Evolutionary conservation across 179 eudicot species (phyloP), one percentile per base, ranked within the genome.

Genomic region (Silene coronaria): DNA sequence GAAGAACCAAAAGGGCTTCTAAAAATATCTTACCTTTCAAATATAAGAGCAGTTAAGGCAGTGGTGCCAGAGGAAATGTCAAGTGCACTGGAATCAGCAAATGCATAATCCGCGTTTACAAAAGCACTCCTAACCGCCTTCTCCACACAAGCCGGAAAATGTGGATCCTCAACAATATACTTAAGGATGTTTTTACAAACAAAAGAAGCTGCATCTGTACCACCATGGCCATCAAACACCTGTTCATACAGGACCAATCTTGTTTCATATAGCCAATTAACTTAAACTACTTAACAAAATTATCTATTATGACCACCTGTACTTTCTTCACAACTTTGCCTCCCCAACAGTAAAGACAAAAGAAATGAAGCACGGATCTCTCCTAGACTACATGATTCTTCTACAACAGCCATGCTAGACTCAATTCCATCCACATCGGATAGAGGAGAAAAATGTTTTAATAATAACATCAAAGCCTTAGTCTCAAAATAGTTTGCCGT

Each of bases 221-320:
- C 97, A 62, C 97, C 97, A 77, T 92, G 97, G 16, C 97, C 97
- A 86, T 92, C 97, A 86, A 91, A 92, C 55, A 92, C 97, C 97
- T 92, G 83, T 45, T 38, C 48, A 78, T 22, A 80, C 1, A 71
- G 48, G 38, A 30, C 45, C 8, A 66, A 30, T 61, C 42, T 38
- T 45, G 55, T 27, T 71, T 64, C 21, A 66, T 21, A 51, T n/a
- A 30, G 34, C n/a, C 28, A 63, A 46, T 26, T 7, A 59, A 28
- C 24, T 70, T 27, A 3, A 26, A 7, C 32, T 26, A 23, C 28
- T 26, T 26, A 2, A 61, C 22, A 61, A 61, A 61, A 61, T 38
- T 38, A 9, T 38, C 45, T 38, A 38, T 36, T 36, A 36, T 36
- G 7, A 36, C 32, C 1, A 28, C 42, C 3, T 36, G 42, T 6